phyloP scores from a whole-genome alignment of 176 grass and related monocot species.

The Otatea glauca region DNA sequence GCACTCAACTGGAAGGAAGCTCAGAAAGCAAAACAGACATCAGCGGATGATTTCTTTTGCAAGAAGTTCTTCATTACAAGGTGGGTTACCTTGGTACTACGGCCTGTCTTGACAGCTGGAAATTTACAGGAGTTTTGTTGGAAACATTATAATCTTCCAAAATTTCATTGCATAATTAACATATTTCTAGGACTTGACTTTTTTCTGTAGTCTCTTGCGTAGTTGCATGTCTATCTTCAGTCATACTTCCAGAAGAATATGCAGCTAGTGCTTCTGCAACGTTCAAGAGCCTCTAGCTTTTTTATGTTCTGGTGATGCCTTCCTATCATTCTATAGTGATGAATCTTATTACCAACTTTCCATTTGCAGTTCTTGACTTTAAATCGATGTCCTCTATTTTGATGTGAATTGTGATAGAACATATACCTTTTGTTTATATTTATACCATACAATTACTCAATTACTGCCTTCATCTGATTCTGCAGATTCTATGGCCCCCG shows the following conservation, averaged over 20 bases:
- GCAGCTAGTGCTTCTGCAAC: not conserved
- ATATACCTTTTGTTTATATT: conserved; percentile 6
- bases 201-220: not conserved
- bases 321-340: not conserved
- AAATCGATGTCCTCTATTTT: not conserved
- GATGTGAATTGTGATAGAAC: not conserved
- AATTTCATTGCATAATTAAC: not conserved
- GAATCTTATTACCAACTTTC: not conserved
- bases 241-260: not conserved
- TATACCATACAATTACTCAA: conserved; percentile 4
- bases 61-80: conserved; percentile 62
- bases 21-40: conserved; percentile 34
- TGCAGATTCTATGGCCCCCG: conserved; percentile 70
- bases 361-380: not conserved
- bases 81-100: conserved; percentile 17
- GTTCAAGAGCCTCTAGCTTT: not conserved
- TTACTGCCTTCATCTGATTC: not conserved
- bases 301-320: not conserved
- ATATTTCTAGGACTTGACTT: not conserved
- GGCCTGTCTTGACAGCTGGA: not conserved
- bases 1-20: not conserved
- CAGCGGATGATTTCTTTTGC: conserved; percentile 4
- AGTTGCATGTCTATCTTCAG: not conserved
- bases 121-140: not conserved
- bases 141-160: not conserved